Percentiles rank a stretch among this genome's conserved stretches.
Evolutionary conservation across 371 early-diverging fungal species (phyloP).

Genomic region (Lichtheimia hyalospora): DNA sequence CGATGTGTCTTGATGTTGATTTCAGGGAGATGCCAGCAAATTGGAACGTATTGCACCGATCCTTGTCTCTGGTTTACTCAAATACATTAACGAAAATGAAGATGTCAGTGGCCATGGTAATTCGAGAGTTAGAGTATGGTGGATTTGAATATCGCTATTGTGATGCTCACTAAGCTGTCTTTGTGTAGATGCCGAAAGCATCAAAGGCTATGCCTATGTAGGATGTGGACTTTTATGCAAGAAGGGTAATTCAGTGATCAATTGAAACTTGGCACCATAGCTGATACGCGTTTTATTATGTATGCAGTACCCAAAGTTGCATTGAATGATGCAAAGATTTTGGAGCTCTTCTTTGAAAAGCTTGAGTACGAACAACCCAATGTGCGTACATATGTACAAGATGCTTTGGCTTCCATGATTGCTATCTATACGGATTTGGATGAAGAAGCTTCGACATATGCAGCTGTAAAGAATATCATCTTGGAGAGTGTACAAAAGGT

Average conservation of each 20-base stretch:
- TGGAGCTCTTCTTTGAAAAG: conserved; percentile 70
- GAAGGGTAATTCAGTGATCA: conserved; percentile 49
- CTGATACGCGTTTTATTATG: background rate
- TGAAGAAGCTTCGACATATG: conserved; percentile 36
- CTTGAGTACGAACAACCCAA: conserved; percentile 64
- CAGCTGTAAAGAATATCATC: conserved; percentile 50
- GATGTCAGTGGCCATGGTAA: conserved; percentile 40
- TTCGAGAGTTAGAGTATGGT: no score
- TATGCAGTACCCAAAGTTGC: conserved; percentile 65
- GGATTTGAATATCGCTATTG: background rate
- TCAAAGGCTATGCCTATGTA: conserved; percentile 86
- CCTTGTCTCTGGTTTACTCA: conserved; percentile 71
- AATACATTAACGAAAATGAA: conserved; percentile 64
- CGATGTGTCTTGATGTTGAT: background rate
- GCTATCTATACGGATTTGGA: conserved; percentile 60
- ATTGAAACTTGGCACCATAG: background rate
- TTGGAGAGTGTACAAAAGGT: conserved; percentile 68
- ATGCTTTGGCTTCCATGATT: conserved; percentile 79
- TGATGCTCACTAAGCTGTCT: background rate
- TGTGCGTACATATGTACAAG: conserved; percentile 77
- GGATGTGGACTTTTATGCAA: conserved; percentile 76
- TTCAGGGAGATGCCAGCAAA: conserved; percentile 42
- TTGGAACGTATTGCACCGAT: conserved; percentile 69
- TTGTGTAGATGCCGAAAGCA: conserved; percentile 56
- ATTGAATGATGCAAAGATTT: conserved; percentile 57